Base-by-base conservation (phyloP, 345 rosid genomes). In the Ailanthus altissimus region DNA sequence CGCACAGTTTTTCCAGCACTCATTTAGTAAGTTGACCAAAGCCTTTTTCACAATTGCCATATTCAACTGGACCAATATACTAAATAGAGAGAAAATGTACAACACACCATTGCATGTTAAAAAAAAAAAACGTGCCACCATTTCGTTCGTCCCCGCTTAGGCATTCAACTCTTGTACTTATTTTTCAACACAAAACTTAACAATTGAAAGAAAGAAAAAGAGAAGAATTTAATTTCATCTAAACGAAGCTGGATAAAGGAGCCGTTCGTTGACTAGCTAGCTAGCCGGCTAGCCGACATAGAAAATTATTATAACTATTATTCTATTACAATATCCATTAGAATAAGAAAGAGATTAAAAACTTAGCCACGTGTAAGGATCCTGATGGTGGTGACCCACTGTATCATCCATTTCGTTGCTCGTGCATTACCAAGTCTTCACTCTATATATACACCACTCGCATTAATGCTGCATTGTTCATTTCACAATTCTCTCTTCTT, bases 181-280 rank as follows among this genome's bases (percentile, higher is more conserved):
- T 32, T n/a, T n/a, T n/a, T n/a, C n/a, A n/a, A n/a, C n/a, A n/a
- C n/a, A n/a, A n/a, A n/a, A n/a, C n/a, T n/a, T 1, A 5, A 15
- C 15, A 28, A 13, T 38, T 13, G 25, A 47, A 67, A 13, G 1
- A 2, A 16, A 20, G 11, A 11, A 14, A 36, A 18, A 50, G 8
- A 32, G n/a, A 36, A 12, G 0, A 4, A 9, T 47, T 11, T 40
- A 23, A 25, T 14, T 72, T 72, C 53, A 25, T 18, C 8, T n/a
- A 42, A 5, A 25, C 6, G 36, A 32, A n/a, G 54, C 58, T 18
- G 43, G 2, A 61, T 20, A 10, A 40, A 64, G 57, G 89, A 76
- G 85, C 65, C 88, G 89, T 84, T 76, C 4, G 79, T 84, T 84
- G 91, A 84, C 88, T 72, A 11, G 74, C 88, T 47, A 84, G 71